phyloP scores from a whole-genome alignment of 2,329 filamentous ascomycete genomes.

The Fusarium heterosporum region DNA sequence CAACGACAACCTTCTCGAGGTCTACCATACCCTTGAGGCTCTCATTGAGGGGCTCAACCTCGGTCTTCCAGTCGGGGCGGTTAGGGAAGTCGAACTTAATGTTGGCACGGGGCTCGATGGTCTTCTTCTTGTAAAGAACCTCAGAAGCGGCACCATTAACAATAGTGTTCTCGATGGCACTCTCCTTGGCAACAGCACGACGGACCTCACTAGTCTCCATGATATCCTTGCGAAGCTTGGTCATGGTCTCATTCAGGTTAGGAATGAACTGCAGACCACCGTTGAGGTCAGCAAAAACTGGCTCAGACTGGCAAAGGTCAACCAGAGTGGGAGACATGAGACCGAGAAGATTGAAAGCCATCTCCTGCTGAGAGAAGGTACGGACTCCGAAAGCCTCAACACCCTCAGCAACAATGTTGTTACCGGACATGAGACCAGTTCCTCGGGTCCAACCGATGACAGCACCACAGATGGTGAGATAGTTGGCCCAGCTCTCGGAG shows the following conservation, averaged over 20 bases:
- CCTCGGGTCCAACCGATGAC: conserved; percentile 99
- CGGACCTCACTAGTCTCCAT: conserved; percentile 95
- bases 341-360: conserved; percentile 98
- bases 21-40: conserved; percentile 98
- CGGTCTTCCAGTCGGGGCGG: conserved; percentile 90
- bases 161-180: conserved; percentile 94
- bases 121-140: conserved; percentile 93
- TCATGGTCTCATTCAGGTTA: conserved; percentile 95
- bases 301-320: conserved; percentile 94
- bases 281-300: conserved; percentile 96
- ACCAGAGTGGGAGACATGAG: conserved; percentile 95
- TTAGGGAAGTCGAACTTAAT: conserved; percentile 97
- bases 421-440: conserved; percentile 96
- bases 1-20: conserved; percentile 96
- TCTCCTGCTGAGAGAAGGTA: conserved; percentile 98
- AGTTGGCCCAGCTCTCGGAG: conserved; percentile 96
- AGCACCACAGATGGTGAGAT: conserved; percentile 97
- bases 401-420: conserved; percentile 97
- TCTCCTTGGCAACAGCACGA: conserved; percentile 94
- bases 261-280: conserved; percentile 98
- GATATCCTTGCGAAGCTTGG: conserved; percentile 90
- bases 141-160: conserved; percentile 95
- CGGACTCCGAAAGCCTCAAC: conserved; percentile 97
- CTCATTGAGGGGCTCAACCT: conserved; percentile 88
- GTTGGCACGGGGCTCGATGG: conserved; percentile 93